These are phyloP conservation scores for Exophiala viscosa DNA, from an alignment of 2,329 filamentous ascomycete genomes.

Conservation along the genomic window DNA sequence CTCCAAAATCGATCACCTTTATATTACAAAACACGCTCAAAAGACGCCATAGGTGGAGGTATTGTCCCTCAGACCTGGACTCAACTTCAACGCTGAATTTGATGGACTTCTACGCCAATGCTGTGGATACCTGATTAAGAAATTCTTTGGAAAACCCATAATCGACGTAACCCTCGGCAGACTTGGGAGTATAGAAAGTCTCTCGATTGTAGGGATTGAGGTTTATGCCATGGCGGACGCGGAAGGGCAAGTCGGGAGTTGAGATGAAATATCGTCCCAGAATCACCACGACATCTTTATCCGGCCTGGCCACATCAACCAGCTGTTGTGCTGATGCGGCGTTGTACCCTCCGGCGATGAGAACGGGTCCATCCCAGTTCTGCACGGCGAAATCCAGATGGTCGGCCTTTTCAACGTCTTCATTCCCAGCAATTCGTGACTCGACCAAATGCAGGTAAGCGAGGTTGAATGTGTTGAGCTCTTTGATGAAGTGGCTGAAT, in stretches of 20 bases:
- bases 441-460: constrained; percentile 58
- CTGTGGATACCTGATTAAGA: too few species aligned
- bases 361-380: constrained; percentile 52
- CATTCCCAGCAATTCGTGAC: constrained; percentile 44
- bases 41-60: too few species aligned
- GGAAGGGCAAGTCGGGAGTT: constrained; percentile 48
- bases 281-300: constrained; percentile 47
- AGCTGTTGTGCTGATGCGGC: constrained; percentile 50
- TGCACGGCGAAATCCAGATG: background rate
- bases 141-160: too few species aligned
- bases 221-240: constrained; percentile 37
- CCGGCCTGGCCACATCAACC: constrained; percentile 44
- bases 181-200: constrained; percentile 7
- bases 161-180: constrained; percentile 7
- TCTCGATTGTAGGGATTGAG: constrained; percentile 3
- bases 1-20: too few species aligned
- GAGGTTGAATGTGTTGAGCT: constrained; percentile 48
- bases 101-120: too few species aligned
- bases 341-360: constrained; percentile 54
- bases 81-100: too few species aligned
- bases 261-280: constrained; percentile 48
- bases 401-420: background rate
- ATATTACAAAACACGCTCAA: too few species aligned
- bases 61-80: too few species aligned
- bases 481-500: constrained; percentile 52